Evolutionary conservation across 805 yeast genomes (phyloP), one percentile per base, ranked within the genome.

Genomic region (Saturnispora quitensis): DNA sequence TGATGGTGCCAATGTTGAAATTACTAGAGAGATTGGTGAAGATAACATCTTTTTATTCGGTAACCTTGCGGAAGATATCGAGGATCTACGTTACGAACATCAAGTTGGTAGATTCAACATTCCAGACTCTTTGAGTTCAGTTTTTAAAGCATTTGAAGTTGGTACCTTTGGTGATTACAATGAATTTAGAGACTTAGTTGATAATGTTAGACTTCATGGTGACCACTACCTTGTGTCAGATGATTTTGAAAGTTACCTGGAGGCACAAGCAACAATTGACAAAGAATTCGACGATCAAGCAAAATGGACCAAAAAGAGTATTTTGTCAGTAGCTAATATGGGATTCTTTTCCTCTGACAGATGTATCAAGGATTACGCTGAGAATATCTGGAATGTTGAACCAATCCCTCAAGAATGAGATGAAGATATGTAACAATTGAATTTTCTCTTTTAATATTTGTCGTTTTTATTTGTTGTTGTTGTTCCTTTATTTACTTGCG

Each of bases 1-100:
- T 58, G 97, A 89, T 65, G 97, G 97, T 64, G 97, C 97, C 56
- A 89, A 90, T 64, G 95, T 90, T 47, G 97, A 89, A 71, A 87
- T 89, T 66, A 87, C 96, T 20, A 80, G 96, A 60, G 97, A 90
- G 70, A 80, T 90, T 59, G 96, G 96, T 48, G 95, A 89, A 63
- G 95, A 89, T 48, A 88, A 89, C 66, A 88, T 90, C 67, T 89
- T 89, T 73, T 73, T 89, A 65, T 89, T 89, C 66, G 97, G 97
- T 64, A 87, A 86, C 63, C 77, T 90, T 63, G 81, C 95, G 35
- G 97, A 90, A 71, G 82, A 86, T 46, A 97, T 89, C 44, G 96
- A 89, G 51, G 90, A 82, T 50, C 73, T 89, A 47, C 80, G 97
- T 69, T 84, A 82, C 62, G 74, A 78, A 53, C 96, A 89, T 69